phyloP scores from a whole-genome alignment of 2,329 filamentous ascomycete genomes.

The Paecilomyces sp. region DNA sequence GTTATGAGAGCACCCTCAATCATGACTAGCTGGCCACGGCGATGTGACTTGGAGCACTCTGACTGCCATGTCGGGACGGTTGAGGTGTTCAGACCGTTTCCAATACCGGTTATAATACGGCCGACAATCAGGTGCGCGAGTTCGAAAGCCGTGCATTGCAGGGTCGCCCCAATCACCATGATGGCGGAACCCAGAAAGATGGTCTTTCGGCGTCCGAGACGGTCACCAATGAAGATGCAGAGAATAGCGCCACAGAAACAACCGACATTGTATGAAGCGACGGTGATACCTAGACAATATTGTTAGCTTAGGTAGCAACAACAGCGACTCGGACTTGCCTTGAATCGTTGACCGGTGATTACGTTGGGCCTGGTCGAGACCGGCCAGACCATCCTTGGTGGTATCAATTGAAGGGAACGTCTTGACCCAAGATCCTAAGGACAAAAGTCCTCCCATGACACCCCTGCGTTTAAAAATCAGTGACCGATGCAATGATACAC shows the following conservation, averaged over 20 bases:
- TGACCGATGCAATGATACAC: not conserved
- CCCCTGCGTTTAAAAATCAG: slow-evolving; percentile 33
- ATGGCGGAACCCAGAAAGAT: slow-evolving; percentile 44
- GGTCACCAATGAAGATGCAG: slow-evolving; percentile 46
- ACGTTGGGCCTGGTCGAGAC: too few species aligned
- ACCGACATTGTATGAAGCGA: slow-evolving; percentile 41
- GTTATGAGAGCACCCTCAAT: slow-evolving; percentile 47
- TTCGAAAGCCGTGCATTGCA: slow-evolving; percentile 42
- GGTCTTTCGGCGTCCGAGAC: slow-evolving; percentile 44
- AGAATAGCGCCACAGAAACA: slow-evolving; percentile 45
- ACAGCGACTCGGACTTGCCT: too few species aligned
- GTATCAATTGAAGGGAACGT: slow-evolving; percentile 51
- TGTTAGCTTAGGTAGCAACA: too few species aligned
- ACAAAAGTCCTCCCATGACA: slow-evolving; percentile 69
- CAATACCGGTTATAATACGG: slow-evolving; percentile 46
- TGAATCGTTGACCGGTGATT: too few species aligned
- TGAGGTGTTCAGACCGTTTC: slow-evolving; percentile 47
- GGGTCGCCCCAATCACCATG: slow-evolving; percentile 43
- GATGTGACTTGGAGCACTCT: slow-evolving; percentile 45
- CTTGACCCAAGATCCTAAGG: slow-evolving; percentile 54
- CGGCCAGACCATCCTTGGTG: too few species aligned
- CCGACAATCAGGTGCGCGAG: slow-evolving; percentile 46
- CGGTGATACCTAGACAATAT: too few species aligned
- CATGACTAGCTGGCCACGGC: slow-evolving; percentile 47
- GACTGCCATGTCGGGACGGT: slow-evolving; percentile 48